phyloP scores from a whole-genome alignment of 371 early-diverging fungal genomes.

The Lichtheimia corymbifera region DNA sequence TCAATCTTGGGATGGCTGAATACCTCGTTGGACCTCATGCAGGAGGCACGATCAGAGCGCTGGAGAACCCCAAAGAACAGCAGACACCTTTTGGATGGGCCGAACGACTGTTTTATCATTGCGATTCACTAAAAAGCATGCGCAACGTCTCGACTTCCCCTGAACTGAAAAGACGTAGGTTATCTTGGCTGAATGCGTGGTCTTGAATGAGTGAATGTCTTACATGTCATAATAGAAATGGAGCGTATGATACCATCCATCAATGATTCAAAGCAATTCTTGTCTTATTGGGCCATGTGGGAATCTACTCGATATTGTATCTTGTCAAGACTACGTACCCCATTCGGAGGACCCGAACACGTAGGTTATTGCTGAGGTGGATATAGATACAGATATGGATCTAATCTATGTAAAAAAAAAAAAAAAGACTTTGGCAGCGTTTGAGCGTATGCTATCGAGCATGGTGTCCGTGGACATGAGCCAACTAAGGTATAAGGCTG shows the following conservation, averaged over 20 bases:
- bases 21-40: conserved; percentile 23
- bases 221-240: too few relatives aligned
- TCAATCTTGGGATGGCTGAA: conserved; percentile 34
- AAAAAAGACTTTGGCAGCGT: conserved; percentile 65
- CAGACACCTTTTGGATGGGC: conserved; percentile 30
- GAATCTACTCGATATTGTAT: conserved; percentile 78
- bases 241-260: conserved; percentile 5
- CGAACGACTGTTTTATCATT: conserved; percentile 36
- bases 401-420: conserved; percentile 5
- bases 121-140: conserved; percentile 33
- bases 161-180: conserved; percentile 28
- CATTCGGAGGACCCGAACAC: conserved; percentile 77
- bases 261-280: conserved; percentile 33
- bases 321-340: conserved; percentile 70
- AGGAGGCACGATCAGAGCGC: not conserved
- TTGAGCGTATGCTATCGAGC: conserved; percentile 60
- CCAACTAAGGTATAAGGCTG: not conserved
- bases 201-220: not conserved
- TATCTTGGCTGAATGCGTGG: not conserved
- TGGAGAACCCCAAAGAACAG: not conserved
- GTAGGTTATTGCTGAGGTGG: conserved; percentile 16
- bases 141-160: conserved; percentile 15
- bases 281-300: conserved; percentile 78
- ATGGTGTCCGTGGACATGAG: conserved; percentile 11
- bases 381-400: not conserved